These are phyloP conservation scores for Akanthomyces uredinophilus DNA, from an alignment of 2,329 filamentous ascomycete species.

Conservation along the genomic window DNA sequence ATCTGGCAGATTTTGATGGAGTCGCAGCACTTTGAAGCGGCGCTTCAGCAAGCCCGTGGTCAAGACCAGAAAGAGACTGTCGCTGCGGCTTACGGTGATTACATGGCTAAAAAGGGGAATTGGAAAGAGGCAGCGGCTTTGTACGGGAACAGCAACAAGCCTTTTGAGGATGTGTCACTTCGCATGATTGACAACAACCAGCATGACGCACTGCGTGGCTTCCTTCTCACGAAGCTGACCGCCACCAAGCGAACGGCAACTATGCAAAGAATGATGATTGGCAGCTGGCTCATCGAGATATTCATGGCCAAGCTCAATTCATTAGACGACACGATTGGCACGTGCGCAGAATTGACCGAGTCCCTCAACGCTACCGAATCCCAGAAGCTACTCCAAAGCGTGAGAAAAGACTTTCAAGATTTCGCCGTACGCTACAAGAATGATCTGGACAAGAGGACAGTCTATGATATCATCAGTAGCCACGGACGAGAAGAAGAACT, in stretches of 20 bases:
- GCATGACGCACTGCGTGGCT: conserved; percentile 84
- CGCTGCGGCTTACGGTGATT: conserved; percentile 85
- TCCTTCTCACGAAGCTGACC: conserved; percentile 77
- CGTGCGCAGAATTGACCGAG: conserved; percentile 75
- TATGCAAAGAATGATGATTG: conserved; percentile 95
- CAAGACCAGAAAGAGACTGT: conserved; percentile 82
- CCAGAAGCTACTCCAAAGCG: conserved; percentile 62
- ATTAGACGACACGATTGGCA: conserved; percentile 88
- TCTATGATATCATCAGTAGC: conserved; percentile 92
- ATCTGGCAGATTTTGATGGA: conserved; percentile 93
- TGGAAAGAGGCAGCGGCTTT: conserved; percentile 82
- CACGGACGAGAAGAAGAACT: conserved; percentile 92
- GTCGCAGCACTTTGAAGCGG: conserved; percentile 80
- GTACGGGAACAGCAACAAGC: conserved; percentile 93
- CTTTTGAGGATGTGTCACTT: conserved; percentile 92
- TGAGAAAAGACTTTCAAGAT: conserved; percentile 77
- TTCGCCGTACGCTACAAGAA: conserved; percentile 81
- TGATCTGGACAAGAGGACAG: conserved; percentile 85
- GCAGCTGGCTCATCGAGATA: conserved; percentile 89
- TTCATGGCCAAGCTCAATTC: conserved; percentile 97
- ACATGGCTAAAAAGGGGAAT: conserved; percentile 73
- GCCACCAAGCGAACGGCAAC: conserved; percentile 74
- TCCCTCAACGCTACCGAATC: conserved; percentile 66
- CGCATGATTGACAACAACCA: conserved; percentile 86
- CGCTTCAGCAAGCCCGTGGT: conserved; percentile 78